Evolutionary conservation across 2,329 filamentous ascomycete species (phyloP), one percentile per base, ranked within the genome.

Genomic region (Cladosporium oxysporum): DNA sequence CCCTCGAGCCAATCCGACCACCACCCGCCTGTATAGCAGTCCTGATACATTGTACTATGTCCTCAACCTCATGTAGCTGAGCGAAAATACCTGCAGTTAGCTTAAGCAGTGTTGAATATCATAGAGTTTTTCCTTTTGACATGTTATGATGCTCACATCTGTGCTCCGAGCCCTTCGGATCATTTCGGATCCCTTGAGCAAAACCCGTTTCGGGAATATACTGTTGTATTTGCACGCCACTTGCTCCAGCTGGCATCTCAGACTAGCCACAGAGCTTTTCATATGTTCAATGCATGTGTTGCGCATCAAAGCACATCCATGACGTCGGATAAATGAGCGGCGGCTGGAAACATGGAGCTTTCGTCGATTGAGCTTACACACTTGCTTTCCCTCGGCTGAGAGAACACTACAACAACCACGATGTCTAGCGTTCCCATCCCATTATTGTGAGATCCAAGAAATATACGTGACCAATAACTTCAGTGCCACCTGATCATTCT

Each of bases 21-120:
- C 41, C 57, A 28, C 63, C 70, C 73, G 71, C 71, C 73, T 75
- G 74, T 75, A 75, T 73, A 75, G 74, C 74, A 75, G 67, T 70
- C 72, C 73, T 67, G 66, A 75, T 73, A 75, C 68, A 74, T 65
- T 75, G 73, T 75, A 75, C 72, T 71, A 75, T 73, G 53, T 65
- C 31, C 61, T 55, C 61, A 63, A 55, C 23, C 33, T 23, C 26
- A 62, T 50, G 3, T 23, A 52, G 44, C 50, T 63, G 50, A 63
- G 61, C 61, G 61, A 57, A 62, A 62, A 62, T 26, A 47, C 26
- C 47, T 62, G 26, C 31, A 35, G 14, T 62, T 62, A 62, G 59
- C 59, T 52, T 53, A 29, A 62, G 47, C 35, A 62, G 28, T 37
- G 35, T 52, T 62, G 59, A 62, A 62, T 35, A 52, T 59, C 59